These are phyloP conservation scores for Wickerhamiella siamensis DNA, from an alignment of 805 yeast genomes.

Conservation along the genomic window DNA sequence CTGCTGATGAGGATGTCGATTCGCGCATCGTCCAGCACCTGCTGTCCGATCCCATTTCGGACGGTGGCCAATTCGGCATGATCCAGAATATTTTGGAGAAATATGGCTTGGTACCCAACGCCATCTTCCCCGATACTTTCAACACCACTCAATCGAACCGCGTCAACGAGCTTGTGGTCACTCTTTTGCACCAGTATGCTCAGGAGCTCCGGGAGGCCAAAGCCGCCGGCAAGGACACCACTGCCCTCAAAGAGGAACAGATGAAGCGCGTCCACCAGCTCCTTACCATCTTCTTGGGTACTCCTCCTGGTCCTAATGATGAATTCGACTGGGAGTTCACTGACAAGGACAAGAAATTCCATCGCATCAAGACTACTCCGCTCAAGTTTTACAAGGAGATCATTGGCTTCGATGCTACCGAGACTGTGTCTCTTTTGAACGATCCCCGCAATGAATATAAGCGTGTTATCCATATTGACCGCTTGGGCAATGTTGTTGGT, in stretches of 20 bases:
- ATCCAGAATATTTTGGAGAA: constrained; percentile 60
- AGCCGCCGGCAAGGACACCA: constrained; percentile 29
- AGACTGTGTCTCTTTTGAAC: constrained; percentile 52
- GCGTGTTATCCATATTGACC: constrained; percentile 51
- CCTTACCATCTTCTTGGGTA: constrained; percentile 55
- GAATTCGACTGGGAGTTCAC: constrained; percentile 59
- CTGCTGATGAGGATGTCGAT: constrained; percentile 49
- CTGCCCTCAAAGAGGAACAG: constrained; percentile 28
- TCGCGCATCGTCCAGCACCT: constrained; percentile 57
- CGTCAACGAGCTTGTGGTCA: constrained; percentile 48
- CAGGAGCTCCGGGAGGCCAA: constrained; percentile 44
- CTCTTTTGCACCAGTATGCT: constrained; percentile 67
- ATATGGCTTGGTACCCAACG: constrained; percentile 70
- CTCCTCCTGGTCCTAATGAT: constrained; percentile 63
- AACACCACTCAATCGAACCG: constrained; percentile 37
- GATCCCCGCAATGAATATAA: constrained; percentile 69
- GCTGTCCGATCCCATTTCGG: constrained; percentile 51
- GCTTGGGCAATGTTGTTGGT: constrained; percentile 57
- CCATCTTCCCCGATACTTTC: constrained; percentile 53
- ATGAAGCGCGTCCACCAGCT: constrained; percentile 51
- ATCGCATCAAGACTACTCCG: constrained; percentile 44
- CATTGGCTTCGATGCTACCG: constrained; percentile 37
- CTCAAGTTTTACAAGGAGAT: constrained; percentile 43
- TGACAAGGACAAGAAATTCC: constrained; percentile 48
- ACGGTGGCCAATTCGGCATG: constrained; percentile 87